A percentile compares a stretch with the other conserved stretches of the same genome.
phyloP scores from a whole-genome alignment of 2,329 filamentous ascomycete species.

The Fusarium sp. region DNA sequence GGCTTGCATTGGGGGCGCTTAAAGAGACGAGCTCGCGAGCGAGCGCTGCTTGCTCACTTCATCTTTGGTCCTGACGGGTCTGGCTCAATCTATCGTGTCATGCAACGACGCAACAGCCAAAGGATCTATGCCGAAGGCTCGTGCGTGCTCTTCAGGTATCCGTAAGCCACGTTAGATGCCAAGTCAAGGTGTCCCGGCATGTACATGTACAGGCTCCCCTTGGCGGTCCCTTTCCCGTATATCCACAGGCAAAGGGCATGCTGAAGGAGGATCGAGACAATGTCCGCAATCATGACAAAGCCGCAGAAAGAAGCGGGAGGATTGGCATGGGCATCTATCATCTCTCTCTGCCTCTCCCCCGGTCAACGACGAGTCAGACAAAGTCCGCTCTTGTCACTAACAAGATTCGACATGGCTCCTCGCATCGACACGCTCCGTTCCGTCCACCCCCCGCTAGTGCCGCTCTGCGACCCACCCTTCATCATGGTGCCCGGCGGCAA shows the following conservation, averaged over 20 bases:
- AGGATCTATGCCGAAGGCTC: constrained; percentile 9
- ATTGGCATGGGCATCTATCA: neutral
- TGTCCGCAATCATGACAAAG: neutral
- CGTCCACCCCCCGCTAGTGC: constrained; percentile 35
- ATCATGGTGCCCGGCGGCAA: constrained; percentile 52
- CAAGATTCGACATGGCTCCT: constrained; percentile 13
- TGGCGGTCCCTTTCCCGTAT: neutral
- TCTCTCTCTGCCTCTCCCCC: neutral
- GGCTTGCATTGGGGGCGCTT: constrained; percentile 47
- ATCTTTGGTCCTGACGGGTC: constrained; percentile 16
- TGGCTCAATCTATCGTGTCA: constrained; percentile 27
- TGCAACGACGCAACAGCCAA: constrained; percentile 5
- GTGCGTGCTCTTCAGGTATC: constrained; percentile 13
- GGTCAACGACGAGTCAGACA: constrained; percentile 13
- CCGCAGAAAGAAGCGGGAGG: neutral
- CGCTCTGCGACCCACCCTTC: constrained; percentile 38
- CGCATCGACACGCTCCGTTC: constrained; percentile 30
- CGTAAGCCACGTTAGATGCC: constrained; percentile 15
- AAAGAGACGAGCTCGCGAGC: constrained; percentile 30
- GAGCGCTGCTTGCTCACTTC: constrained; percentile 2
- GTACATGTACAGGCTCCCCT: neutral
- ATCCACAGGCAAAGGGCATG: neutral
- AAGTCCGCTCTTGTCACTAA: constrained; percentile 10
- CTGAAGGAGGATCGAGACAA: neutral
- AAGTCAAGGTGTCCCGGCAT: constrained; percentile 6